Base-by-base conservation (phyloP, 1,139 yeast species). In the Pichia sp. region DNA sequence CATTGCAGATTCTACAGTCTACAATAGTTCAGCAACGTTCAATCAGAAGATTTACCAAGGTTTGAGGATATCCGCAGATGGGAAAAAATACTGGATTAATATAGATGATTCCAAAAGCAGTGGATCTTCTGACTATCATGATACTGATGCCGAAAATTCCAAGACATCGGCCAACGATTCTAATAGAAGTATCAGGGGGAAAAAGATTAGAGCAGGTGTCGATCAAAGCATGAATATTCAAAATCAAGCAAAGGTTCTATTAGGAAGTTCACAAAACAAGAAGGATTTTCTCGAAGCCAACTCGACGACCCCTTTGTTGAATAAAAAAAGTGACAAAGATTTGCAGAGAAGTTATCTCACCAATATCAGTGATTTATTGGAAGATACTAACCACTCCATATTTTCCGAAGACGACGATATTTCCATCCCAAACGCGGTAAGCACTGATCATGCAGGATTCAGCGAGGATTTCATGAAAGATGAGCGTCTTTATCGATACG, bases 21-120 rank as follows among this genome's bases (percentile, higher is more conserved):
- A 59, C 46, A 44, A 49, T n/a, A 49, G 55, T n/a, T 63, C 68
- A 0, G 55, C 58, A 10, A 62, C 66, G 0, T 62, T 64, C 34
- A 60, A 63, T 43, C 60, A 61, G 50, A 77, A 96, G 55, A 79
- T 93, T 45, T 82, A 85, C 57, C 87, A 89, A 55, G 99, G 99
- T 0, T 69, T 91, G 57, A 70, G 99, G 43, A 90, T 89, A 65
- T 80, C 82, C 44, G 78, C 81, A 51, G 87, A 88, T 47, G 97
- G 97, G 0, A 78, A 79, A 51, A 88, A 87, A 60, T 90, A 90
- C 65, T 93, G 98, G 98, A 70, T 93, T 7, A 86, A 88, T 46
- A 19, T 43, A 28, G 41, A 34, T 36, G 44, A 34, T 10, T 13
- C 13, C 16, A 16, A 18, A 16, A 34, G n/a, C 19, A 18, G 37